These are phyloP conservation scores for Magnusiomyces magnusii DNA, from an alignment of 1,139 yeast species.

Conservation along the genomic window DNA sequence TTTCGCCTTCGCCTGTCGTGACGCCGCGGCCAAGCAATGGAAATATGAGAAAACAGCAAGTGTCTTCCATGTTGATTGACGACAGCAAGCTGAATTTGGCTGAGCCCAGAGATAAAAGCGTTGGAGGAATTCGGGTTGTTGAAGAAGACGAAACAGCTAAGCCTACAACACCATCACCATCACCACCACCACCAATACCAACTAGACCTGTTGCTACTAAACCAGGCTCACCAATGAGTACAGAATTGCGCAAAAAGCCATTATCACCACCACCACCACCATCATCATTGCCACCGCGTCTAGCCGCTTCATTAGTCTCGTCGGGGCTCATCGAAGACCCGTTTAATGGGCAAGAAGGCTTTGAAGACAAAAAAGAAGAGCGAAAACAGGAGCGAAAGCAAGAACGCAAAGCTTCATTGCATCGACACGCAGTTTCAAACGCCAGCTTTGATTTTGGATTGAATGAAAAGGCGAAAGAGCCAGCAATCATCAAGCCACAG, in stretches of 20 bases:
- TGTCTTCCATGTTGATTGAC: background rate
- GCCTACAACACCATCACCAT: too few species aligned
- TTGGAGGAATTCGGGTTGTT: background rate
- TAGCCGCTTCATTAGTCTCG: background rate
- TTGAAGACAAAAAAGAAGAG: too few species aligned
- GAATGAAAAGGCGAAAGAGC: background rate
- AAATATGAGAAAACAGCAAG: background rate
- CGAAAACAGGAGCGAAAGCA: background rate
- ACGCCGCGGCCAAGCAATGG: background rate
- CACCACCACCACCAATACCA: too few species aligned
- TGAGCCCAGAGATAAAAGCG: too few species aligned
- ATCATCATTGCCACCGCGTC: background rate
- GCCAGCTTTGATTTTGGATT: slow-evolving; percentile 2
- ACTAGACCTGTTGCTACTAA: too few species aligned
- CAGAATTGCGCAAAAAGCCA: too few species aligned
- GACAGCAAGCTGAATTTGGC: too few species aligned
- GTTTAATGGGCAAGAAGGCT: background rate
- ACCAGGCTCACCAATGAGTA: too few species aligned
- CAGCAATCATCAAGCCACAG: background rate
- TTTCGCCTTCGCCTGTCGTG: background rate
- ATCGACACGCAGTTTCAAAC: background rate
- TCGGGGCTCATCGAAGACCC: background rate
- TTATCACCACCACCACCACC: too few species aligned
- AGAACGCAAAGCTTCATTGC: background rate
- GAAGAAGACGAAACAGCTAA: too few species aligned